Percentiles rank a stretch among this genome's conserved stretches.
phyloP scores from a whole-genome alignment of 306 rosid species.

The Ziziphus jujuba region DNA sequence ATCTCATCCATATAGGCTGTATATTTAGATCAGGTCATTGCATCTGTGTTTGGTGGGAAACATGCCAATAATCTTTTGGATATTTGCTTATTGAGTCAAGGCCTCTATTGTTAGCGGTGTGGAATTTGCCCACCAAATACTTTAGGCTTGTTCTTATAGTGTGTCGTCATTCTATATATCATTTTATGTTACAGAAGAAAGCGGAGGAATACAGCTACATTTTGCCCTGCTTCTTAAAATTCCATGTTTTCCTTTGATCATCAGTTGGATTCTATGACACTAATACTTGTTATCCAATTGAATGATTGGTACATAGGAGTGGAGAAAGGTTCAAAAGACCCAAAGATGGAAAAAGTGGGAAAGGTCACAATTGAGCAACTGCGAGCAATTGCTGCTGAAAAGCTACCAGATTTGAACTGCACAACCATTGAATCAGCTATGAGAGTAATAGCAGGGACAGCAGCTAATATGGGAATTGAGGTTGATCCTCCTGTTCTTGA shows the following conservation, averaged over 20 bases:
- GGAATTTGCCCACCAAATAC: background rate
- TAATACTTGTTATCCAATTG: background rate
- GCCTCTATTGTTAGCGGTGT: background rate
- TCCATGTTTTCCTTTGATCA: background rate
- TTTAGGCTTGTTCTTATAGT: background rate
- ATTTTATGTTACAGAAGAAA: background rate
- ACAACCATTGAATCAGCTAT: constrained; percentile 79
- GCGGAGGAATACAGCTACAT: background rate
- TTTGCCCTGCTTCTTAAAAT: background rate
- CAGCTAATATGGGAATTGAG: constrained; percentile 98
- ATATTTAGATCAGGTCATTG: too few relatives aligned
- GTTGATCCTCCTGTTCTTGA: constrained; percentile 91
- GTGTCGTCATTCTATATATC: background rate
- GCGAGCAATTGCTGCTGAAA: constrained; percentile 79
- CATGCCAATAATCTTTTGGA: background rate
- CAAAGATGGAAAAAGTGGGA: constrained; percentile 72
- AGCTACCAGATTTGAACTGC: constrained; percentile 96
- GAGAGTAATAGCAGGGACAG: constrained; percentile 98
- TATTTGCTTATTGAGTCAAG: background rate
- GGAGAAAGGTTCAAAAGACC: constrained; percentile 95
- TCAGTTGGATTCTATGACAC: background rate
- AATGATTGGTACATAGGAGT: constrained; percentile 54
- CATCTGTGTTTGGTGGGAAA: background rate
- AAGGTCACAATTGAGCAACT: constrained; percentile 83
- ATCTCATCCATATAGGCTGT: too few relatives aligned